Conservation (phyloP, 2,329 filamentous ascomycete genomes). For the Tolypocladium album region DNA sequence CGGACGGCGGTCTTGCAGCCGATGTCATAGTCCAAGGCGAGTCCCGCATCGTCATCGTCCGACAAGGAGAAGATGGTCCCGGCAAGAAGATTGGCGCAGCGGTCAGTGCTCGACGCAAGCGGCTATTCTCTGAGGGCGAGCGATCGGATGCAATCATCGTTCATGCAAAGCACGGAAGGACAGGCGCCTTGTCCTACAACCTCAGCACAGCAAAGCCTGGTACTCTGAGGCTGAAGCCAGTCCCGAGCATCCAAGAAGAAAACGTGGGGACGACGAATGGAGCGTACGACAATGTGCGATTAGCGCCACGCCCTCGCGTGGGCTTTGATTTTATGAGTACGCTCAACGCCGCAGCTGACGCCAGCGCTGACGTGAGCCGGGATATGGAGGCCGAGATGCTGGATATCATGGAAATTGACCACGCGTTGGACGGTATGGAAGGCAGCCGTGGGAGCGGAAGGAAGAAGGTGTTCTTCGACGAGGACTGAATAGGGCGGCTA, state of each 20-base stretch:
- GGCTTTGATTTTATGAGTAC: slow-evolving; percentile 41
- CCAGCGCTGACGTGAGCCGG: slow-evolving; percentile 36
- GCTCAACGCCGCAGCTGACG: slow-evolving; percentile 42
- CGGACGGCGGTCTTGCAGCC: slow-evolving; percentile 33
- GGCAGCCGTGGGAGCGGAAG: slow-evolving; percentile 33
- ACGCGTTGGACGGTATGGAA: slow-evolving; percentile 46
- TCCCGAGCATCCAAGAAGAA: slow-evolving; percentile 16
- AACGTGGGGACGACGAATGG: slow-evolving; percentile 5
- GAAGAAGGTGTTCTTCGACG: slow-evolving; percentile 43
- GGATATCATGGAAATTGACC: slow-evolving; percentile 56
- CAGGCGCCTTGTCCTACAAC: slow-evolving; percentile 35
- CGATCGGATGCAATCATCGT: slow-evolving; percentile 44
- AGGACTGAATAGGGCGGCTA: slow-evolving; percentile 13
- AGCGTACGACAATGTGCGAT: slow-evolving; percentile 12
- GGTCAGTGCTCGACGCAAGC: slow-evolving; percentile 19
- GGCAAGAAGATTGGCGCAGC: slow-evolving; percentile 31
- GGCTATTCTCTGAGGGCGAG: slow-evolving; percentile 26
- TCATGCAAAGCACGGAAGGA: slow-evolving; percentile 31
- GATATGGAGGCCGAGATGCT: slow-evolving; percentile 51
- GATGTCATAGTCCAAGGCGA: slow-evolving; percentile 47
- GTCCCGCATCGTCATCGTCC: slow-evolving; percentile 42
- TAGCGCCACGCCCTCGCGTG: slow-evolving; percentile 18
- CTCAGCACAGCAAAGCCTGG: slow-evolving; percentile 34
- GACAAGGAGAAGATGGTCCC: slow-evolving; percentile 38
- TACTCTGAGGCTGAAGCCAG: slow-evolving; percentile 20